Conservation (phyloP, 352 stramenopile species). For the Globisporangium viniferum region DNA sequence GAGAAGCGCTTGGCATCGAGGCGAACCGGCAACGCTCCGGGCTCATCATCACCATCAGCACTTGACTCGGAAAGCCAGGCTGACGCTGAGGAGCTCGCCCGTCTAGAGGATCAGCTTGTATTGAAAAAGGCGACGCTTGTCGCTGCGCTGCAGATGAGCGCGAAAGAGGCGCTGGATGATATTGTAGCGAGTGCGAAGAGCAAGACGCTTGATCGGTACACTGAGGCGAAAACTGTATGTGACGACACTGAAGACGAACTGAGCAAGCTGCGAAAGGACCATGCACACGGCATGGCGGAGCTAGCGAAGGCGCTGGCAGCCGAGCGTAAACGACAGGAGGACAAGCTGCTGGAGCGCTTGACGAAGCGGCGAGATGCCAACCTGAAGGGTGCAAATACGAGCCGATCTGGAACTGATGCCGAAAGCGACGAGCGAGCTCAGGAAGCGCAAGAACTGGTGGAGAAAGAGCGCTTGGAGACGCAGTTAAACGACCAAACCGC, state of each 20-base stretch:
- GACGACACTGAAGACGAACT: constrained; percentile 17
- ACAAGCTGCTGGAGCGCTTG: constrained; percentile 32
- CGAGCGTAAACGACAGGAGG: constrained; percentile 32
- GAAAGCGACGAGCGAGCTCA: constrained; percentile 11
- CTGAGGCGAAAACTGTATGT: not conserved
- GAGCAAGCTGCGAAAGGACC: constrained; percentile 18
- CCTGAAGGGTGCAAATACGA: constrained; percentile 5
- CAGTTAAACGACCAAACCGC: constrained; percentile 20
- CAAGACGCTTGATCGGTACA: not conserved
- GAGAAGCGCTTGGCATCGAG: not conserved
- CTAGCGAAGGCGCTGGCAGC: constrained; percentile 21
- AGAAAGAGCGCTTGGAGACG: constrained; percentile 23
- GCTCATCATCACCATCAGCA: not conserved
- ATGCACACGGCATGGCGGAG: constrained; percentile 20
- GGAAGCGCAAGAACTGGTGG: constrained; percentile 20
- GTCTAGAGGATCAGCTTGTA: not conserved
- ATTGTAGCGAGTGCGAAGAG: not conserved
- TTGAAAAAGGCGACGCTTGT: not conserved
- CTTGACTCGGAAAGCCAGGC: not conserved
- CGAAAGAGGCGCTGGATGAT: not conserved
- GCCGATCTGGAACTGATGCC: constrained; percentile 5
- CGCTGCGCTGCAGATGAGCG: constrained; percentile 3
- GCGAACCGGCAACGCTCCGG: not conserved
- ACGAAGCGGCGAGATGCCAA: constrained; percentile 15
- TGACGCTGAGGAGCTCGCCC: not conserved